Evolutionary conservation across 306 rosid genomes (phyloP), one percentile per base, ranked within the genome.

Genomic region (Dryas drummondii): DNA sequence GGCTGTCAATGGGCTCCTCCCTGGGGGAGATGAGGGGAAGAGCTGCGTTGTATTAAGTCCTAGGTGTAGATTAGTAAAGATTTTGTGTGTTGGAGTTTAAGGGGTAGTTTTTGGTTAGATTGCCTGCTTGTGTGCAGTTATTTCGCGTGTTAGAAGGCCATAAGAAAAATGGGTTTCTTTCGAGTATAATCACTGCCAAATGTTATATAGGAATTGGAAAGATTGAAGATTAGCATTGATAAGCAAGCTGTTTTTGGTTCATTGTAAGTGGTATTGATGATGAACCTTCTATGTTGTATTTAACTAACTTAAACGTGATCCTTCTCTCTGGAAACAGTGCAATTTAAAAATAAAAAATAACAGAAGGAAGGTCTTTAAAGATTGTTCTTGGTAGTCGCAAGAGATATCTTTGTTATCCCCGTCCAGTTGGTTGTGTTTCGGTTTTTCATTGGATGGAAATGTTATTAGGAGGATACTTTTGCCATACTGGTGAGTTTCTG

Each of bases 61-160:
- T 13, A 22, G 73, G 53, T 66, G 82, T 70, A 70, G 81, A 66
- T 77, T 22, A 41, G 60, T 66, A 54, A 72, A 37, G 16, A 4
- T 63, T 27, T 68, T 60, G 40, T 79, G 53, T 72, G 52, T 74
- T 41, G 42, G 54, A 46, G 66, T 65, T 71, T 71, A 42, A 52
- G 11, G 51, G 52, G 46, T 74, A 17, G 81, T 37, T 71, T 68
- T 59, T 53, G 27, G 7, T 13, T 64, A 42, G 60, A 42, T 42
- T 17, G 13, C 8, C 46, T 52, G 51, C 65, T 14, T 15, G 60
- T 4, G 44, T 41, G 17, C 37, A 32, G 37, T 32, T 32, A 32
- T 32, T 32, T 32, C 37, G 2, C 37, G 37, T 32, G 37, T 32
- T 32, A 32, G 37, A 32, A 32, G 37, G 37, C 37, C 37, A 2